A percentile compares a stretch with the other conserved stretches of the same genome.
These are phyloP conservation scores for Tuctoria greenei DNA, from an alignment of 176 grass and related monocot species.

Conservation along the genomic window DNA sequence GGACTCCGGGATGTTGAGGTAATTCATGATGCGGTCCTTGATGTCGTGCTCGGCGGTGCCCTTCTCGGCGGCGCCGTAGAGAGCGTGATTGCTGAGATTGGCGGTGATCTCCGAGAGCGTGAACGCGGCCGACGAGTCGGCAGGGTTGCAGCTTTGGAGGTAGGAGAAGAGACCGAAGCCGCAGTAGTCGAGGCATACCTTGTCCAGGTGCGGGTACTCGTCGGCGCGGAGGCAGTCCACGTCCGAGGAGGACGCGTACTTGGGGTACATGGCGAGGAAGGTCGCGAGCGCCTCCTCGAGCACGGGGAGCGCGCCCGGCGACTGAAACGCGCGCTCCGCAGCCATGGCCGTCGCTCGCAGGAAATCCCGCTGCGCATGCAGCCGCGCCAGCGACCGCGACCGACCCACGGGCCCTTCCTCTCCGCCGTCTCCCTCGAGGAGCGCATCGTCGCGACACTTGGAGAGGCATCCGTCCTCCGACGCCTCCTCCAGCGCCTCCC, in stretches of 20 bases:
- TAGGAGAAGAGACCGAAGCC: constrained; percentile 96
- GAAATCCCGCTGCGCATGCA: constrained; percentile 89
- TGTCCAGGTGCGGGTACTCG: constrained; percentile 88
- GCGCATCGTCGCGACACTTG: constrained; percentile 74
- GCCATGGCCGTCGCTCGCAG: constrained; percentile 79
- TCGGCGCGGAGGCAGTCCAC: constrained; percentile 73
- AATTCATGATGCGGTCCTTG: constrained; percentile 83
- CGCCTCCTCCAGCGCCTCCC: constrained; percentile 95
- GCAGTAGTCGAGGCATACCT: constrained; percentile 97
- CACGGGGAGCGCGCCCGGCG: constrained; percentile 55
- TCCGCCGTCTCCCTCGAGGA: constrained; percentile 42
- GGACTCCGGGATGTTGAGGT: constrained; percentile 94
- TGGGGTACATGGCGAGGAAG: constrained; percentile 97
- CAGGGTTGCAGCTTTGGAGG: constrained; percentile 69
- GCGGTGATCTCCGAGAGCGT: constrained; percentile 84
- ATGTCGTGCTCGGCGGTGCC: constrained; percentile 83
- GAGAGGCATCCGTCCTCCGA: constrained; percentile 84
- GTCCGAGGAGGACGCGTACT: constrained; percentile 61
- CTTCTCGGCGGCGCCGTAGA: constrained; percentile 80
- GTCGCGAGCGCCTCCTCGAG: constrained; percentile 64
- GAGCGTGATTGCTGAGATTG: constrained; percentile 93
- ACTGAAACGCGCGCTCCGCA: constrained; percentile 71
- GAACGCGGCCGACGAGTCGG: constrained; percentile 75
- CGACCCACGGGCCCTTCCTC: constrained; percentile 64
- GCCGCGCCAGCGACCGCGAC: constrained; percentile 90